Percentiles rank a stretch among this genome's conserved stretches.
These are phyloP conservation scores for Colletotrichum sp. DNA, from an alignment of 2,329 filamentous ascomycete genomes.

Conservation along the genomic window DNA sequence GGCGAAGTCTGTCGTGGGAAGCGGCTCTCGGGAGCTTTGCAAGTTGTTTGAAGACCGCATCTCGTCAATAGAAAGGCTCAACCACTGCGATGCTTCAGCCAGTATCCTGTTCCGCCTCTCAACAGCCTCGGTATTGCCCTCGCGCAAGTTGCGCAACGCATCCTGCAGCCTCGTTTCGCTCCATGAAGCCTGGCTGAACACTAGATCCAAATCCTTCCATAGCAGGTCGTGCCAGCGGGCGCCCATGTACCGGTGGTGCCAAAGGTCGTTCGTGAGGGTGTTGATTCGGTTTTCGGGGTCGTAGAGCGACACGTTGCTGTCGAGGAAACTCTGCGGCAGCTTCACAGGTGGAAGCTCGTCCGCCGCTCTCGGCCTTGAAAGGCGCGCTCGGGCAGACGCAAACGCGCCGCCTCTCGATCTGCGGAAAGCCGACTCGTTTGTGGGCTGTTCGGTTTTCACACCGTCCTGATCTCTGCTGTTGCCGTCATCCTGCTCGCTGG, in stretches of 20 bases:
- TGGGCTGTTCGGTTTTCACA: not conserved
- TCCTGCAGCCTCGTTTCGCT: constrained; percentile 1
- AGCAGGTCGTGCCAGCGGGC: constrained; percentile 21
- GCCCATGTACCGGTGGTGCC: constrained; percentile 21
- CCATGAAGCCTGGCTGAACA: constrained; percentile 19
- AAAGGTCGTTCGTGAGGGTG: constrained; percentile 24
- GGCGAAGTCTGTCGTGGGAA: constrained; percentile 16
- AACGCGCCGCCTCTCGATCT: constrained; percentile 16
- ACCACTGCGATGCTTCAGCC: constrained; percentile 18
- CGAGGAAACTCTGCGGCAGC: constrained; percentile 63
- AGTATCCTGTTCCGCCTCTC: constrained; percentile 14
- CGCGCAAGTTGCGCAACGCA: not conserved
- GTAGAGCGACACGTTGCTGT: constrained; percentile 50
- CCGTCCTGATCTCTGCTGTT: constrained; percentile 4
- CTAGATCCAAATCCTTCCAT: constrained; percentile 19
- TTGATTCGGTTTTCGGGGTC: constrained; percentile 29
- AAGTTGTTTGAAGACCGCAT: constrained; percentile 13
- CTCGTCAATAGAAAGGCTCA: constrained; percentile 16
- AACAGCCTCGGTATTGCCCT: constrained; percentile 13
- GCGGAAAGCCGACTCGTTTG: constrained; percentile 10
- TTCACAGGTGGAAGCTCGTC: constrained; percentile 55
- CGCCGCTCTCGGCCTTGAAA: constrained; percentile 35
- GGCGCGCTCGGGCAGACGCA: constrained; percentile 34
- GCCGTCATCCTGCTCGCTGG: constrained; percentile 14
- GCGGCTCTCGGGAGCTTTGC: constrained; percentile 5